Evolutionary conservation across 1,284 basidiomycete species (phyloP).

Genomic region (Schizophyllum amplum): DNA sequence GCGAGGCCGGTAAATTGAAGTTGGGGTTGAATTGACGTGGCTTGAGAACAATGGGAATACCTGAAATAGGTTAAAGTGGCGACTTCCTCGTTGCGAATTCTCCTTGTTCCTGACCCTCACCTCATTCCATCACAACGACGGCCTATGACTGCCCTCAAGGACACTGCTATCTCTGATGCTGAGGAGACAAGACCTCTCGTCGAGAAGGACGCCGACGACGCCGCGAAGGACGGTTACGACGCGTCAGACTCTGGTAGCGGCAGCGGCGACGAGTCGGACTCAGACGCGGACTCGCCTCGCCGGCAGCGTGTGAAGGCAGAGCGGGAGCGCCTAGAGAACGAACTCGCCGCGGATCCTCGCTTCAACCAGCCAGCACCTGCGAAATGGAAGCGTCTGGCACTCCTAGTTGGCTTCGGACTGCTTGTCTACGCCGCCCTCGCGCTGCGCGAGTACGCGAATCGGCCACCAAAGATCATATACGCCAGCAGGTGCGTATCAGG

Average conservation of each 20-base stretch:
- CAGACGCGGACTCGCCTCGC: neutral
- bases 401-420: slow-evolving; percentile 29
- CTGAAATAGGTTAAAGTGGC: neutral
- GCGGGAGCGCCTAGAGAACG: neutral
- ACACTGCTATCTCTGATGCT: neutral
- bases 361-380: slow-evolving; percentile 31
- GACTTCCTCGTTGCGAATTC: neutral
- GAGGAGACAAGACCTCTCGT: slow-evolving; percentile 1
- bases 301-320: neutral
- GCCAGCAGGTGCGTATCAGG: slow-evolving; percentile 23
- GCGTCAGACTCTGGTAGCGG: neutral
- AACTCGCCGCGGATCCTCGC: slow-evolving; percentile 20
- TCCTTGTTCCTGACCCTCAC: neutral
- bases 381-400: slow-evolving; percentile 30
- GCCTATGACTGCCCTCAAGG: neutral
- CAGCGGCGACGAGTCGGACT: neutral
- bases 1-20: too few species aligned
- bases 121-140: neutral
- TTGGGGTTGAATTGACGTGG: too few species aligned
- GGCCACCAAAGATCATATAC: slow-evolving; percentile 20
- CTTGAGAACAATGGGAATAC: neutral
- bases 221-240: neutral
- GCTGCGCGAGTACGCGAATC: slow-evolving; percentile 21
- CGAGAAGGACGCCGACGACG: neutral
- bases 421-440: slow-evolving; percentile 36